Evolutionary conservation across 805 yeast genomes (phyloP).

Genomic region (Spathaspora boniae): DNA sequence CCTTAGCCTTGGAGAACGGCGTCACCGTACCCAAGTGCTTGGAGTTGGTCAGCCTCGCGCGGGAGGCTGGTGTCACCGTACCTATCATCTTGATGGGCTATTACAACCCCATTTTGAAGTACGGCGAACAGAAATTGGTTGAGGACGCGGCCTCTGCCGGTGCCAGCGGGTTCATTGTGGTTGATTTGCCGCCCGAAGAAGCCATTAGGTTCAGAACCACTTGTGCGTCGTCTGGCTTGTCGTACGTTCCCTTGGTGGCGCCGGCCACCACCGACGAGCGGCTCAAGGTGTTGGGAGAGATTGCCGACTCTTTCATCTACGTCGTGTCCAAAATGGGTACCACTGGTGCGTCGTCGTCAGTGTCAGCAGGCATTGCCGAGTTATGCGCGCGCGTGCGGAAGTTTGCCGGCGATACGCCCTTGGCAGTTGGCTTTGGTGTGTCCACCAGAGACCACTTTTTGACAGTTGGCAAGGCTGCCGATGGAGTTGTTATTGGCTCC

Average conservation of each 20-base stretch:
- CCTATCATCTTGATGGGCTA: constrained; percentile 97
- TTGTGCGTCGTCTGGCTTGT: constrained; percentile 65
- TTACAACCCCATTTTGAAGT: constrained; percentile 87
- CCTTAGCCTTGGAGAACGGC: constrained; percentile 78
- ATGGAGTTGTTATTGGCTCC: constrained; percentile 96
- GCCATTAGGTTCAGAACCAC: constrained; percentile 80
- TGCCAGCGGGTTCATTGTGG: constrained; percentile 91
- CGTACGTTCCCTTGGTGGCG: constrained; percentile 91
- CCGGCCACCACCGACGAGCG: constrained; percentile 95
- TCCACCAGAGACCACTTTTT: constrained; percentile 87
- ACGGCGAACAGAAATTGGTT: constrained; percentile 84
- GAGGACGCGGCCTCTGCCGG: constrained; percentile 82
- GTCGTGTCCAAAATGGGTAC: constrained; percentile 98
- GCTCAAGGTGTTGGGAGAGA: constrained; percentile 67
- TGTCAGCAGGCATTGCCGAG: constrained; percentile 59
- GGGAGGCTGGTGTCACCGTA: constrained; percentile 77
- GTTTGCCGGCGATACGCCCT: constrained; percentile 61
- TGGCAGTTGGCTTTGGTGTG: constrained; percentile 97
- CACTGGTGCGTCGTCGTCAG: constrained; percentile 79
- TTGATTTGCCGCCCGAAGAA: constrained; percentile 97
- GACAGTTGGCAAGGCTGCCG: constrained; percentile 75
- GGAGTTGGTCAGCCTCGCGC: constrained; percentile 69
- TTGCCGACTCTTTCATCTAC: constrained; percentile 94
- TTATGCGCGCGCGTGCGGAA: constrained; percentile 74
- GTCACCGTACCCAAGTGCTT: constrained; percentile 67